Percentiles rank a stretch among this genome's conserved stretches.
Conservation (phyloP, 106 monocot genomes). For the Chionographis japonica region DNA sequence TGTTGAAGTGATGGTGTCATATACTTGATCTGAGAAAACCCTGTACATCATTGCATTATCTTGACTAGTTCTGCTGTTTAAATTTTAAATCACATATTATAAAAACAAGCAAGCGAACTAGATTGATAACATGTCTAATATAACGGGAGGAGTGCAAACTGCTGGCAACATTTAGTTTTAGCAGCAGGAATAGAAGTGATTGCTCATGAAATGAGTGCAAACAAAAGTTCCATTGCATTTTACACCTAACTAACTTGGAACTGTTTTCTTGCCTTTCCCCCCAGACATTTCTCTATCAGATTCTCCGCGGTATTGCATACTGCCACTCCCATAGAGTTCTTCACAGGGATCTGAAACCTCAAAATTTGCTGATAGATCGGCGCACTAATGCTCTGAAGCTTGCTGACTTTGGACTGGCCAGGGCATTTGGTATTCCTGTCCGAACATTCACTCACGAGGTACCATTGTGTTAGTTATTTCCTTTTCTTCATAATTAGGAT, state of each 20-base stretch:
- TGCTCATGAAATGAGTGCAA: no score
- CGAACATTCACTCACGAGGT: slow-evolving; percentile 99
- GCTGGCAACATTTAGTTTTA: no score
- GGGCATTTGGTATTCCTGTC: slow-evolving; percentile 96
- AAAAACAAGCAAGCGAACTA: no score
- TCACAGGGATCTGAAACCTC: slow-evolving; percentile 95
- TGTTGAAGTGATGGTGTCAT: no score
- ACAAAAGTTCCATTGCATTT: no score
- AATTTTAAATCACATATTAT: no score
- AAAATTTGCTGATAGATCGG: slow-evolving; percentile 90
- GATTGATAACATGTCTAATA: no score
- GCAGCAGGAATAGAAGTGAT: no score
- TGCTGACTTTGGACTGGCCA: slow-evolving; percentile 96
- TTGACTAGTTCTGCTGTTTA: no score
- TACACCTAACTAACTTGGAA: neutral
- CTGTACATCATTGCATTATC: no score
- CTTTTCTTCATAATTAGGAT: neutral
- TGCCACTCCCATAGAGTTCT: slow-evolving; percentile 98
- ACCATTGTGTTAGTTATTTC: neutral
- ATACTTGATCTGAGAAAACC: no score
- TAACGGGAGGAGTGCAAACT: no score
- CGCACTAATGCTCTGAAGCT: slow-evolving; percentile 85
- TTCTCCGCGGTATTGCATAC: slow-evolving; percentile 87
- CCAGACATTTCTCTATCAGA: slow-evolving; percentile 89
- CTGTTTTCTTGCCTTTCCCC: neutral